Base-by-base conservation (phyloP, 2,329 filamentous ascomycete genomes). In the Juglanconis oblonga region DNA sequence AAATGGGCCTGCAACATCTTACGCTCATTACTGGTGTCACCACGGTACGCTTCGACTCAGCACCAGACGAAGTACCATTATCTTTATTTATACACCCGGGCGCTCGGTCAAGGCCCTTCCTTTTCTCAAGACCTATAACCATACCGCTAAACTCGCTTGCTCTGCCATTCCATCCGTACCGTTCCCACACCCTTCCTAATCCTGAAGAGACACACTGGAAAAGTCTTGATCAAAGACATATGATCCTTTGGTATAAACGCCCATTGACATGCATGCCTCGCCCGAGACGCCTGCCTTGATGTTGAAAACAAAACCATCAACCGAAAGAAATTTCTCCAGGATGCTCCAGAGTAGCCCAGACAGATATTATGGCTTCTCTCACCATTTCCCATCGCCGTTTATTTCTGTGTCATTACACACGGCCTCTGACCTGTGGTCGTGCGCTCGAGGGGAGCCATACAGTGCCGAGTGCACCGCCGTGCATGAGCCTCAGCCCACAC, bases 401-500 rank as follows among this genome's bases (percentile, higher is more conserved):
- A n/a, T 7, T 24, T 52, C 38, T 24, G 13, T 40, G 29, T 32
- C n/a, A 17, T 42, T n/a, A n/a, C 8, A 13, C 36, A 35, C 32
- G 31, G 14, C 14, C 32, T 24, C 33, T 17, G 13, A 5, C 32
- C n/a, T 52, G n/a, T 53, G 24, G 24, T 14, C 17, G 31, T 14
- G n/a, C 17, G 17, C 31, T 35, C 17, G 17, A 17, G 9, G 36
- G 55, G 40, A 38, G 42, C 52, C 38, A 45, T 31, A 17, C 38
- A 14, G 40, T 14, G 42, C 13, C 13, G n/a, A 24, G 5, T 17
- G 17, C 42, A 42, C 6, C 13, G 33, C 29, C 42, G 24, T 32
- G 7, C 44, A 6, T 47, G 44, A 29, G 17, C 44, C 40, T 64
- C 47, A 64, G 57, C 58, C 72, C 42, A 55, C 73, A 69, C 88